Evolutionary conservation across 306 rosid genomes (phyloP).

Genomic region (Quercus agrifolia): DNA sequence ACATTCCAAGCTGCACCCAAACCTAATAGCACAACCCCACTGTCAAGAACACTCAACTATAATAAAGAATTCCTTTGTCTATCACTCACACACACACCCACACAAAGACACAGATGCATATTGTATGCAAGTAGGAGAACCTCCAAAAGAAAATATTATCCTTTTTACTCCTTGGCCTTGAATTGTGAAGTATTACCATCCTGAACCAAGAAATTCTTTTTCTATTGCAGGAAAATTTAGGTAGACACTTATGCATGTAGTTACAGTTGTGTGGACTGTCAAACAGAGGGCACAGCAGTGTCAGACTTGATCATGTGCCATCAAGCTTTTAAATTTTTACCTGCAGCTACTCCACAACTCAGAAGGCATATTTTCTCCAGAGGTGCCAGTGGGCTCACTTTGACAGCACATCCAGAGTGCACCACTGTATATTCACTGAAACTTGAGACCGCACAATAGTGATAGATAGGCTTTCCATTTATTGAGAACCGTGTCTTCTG

Average conservation of each 20-base stretch:
- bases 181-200: background rate
- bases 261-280: no score
- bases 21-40: slow-evolving; percentile 41
- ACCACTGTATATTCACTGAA: slow-evolving; percentile 90
- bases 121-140: background rate
- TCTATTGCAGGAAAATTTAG: background rate
- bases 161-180: background rate
- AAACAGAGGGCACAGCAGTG: background rate
- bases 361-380: slow-evolving; percentile 85
- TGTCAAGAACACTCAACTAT: slow-evolving; percentile 11
- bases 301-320: background rate
- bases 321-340: slow-evolving; percentile 33
- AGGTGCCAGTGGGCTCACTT: slow-evolving; percentile 59
- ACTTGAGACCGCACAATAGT: slow-evolving; percentile 96
- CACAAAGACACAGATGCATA: background rate
- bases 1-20: slow-evolving; percentile 96
- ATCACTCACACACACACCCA: background rate
- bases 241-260: background rate
- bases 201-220: background rate
- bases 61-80: background rate
- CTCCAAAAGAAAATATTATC: background rate
- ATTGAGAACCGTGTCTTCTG: slow-evolving; percentile 83
- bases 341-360: slow-evolving; percentile 96
- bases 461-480: slow-evolving; percentile 79
- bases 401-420: slow-evolving; percentile 97